Evolutionary conservation across 192 early-diverging fungal species (phyloP).

Genomic region (Backusella liffmaniae): DNA sequence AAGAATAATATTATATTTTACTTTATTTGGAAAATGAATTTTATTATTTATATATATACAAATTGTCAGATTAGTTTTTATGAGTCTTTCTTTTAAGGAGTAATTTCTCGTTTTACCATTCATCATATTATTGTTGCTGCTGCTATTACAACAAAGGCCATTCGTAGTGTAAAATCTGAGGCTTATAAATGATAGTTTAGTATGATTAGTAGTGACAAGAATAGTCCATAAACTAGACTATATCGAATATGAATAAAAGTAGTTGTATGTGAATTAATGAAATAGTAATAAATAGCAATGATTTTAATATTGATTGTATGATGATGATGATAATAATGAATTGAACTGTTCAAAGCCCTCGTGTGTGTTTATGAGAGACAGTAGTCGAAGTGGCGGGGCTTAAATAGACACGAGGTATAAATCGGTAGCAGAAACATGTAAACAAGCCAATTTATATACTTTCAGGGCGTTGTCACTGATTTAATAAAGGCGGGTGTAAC

Average conservation of each 20-base stretch:
- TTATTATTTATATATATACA: neutral
- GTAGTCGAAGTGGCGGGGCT: neutral
- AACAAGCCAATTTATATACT: neutral
- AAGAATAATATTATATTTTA: neutral
- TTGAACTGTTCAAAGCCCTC: constrained; percentile 6
- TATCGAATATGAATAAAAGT: neutral
- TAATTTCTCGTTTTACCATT: neutral
- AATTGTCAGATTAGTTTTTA: neutral
- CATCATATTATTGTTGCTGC: neutral
- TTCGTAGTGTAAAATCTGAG: neutral
- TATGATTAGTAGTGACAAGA: neutral
- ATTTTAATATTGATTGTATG: neutral
- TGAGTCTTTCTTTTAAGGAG: neutral
- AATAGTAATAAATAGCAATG: neutral
- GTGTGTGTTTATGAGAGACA: neutral
- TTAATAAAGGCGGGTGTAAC: constrained; percentile 24
- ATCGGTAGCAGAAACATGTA: neutral
- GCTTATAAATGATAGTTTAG: neutral
- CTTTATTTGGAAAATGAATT: neutral
- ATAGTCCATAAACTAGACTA: neutral
- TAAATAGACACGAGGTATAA: constrained; percentile 1
- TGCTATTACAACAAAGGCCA: too few species aligned
- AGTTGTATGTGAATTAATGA: neutral
- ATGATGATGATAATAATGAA: neutral
- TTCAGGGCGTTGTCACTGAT: neutral